A percentile compares a stretch with the other conserved stretches of the same genome.
Evolutionary conservation across 371 early-diverging fungal species (phyloP).

Genomic region (Mucor ambiguus): DNA sequence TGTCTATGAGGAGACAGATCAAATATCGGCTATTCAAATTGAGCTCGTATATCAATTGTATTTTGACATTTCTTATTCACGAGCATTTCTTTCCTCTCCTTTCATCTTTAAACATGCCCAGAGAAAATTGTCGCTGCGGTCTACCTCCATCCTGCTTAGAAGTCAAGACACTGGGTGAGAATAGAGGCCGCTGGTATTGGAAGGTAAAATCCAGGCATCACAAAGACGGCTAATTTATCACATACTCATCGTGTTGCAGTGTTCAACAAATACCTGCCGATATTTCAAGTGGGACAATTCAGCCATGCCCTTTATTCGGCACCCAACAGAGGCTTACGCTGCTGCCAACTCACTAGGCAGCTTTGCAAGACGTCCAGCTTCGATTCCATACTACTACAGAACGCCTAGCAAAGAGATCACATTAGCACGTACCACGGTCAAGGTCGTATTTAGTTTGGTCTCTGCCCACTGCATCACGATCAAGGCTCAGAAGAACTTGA

Average conservation of each 20-base stretch:
- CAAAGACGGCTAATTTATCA: not conserved
- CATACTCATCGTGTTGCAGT: constrained; percentile 22
- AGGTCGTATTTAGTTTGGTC: constrained; percentile 22
- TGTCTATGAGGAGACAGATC: not conserved
- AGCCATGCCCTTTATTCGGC: constrained; percentile 14
- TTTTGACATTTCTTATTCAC: not conserved
- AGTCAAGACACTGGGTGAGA: constrained; percentile 16
- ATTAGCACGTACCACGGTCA: constrained; percentile 8
- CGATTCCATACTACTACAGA: not conserved
- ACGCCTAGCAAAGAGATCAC: not conserved
- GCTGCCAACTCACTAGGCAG: not conserved
- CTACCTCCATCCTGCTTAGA: constrained; percentile 9
- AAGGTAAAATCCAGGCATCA: constrained; percentile 19
- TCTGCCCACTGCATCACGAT: constrained; percentile 27
- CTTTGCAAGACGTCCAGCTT: not conserved
- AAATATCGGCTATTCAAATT: not conserved
- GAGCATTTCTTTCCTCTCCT: not conserved
- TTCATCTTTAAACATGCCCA: not conserved
- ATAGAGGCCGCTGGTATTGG: constrained; percentile 41
- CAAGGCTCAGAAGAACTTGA: constrained; percentile 15
- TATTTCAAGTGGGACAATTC: constrained; percentile 47
- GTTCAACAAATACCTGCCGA: constrained; percentile 26
- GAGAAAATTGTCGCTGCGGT: constrained; percentile 13
- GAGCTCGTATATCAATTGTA: not conserved
- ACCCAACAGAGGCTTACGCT: constrained; percentile 28